Evolutionary conservation across 2,329 filamentous ascomycete genomes (phyloP), one percentile per base, ranked within the genome.

Genomic region (Nemania bipapillata): DNA sequence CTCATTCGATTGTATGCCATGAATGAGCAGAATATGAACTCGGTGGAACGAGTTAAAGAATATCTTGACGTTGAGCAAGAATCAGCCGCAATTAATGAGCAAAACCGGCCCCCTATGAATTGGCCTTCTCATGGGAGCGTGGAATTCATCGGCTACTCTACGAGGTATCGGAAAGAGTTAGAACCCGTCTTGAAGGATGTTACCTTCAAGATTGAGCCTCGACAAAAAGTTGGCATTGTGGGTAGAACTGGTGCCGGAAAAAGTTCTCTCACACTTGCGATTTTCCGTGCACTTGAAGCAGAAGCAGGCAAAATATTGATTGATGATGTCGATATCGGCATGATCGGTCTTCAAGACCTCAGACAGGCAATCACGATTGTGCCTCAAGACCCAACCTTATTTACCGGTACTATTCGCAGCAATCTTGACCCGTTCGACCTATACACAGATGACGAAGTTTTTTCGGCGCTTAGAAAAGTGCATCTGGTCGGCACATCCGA

Each of bases 21-120:
- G 77, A 97, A 98, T 76, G 96, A 99, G 82, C 96, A 99, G 81
- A 98, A 97, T 81, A 98, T 99, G 96, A 99, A 99, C 81, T 95
- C 95, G 2, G 94, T 98, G 56, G 96, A 99, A 82, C 92, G 96
- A 77, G 91, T 99, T 77, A 96, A 97, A 83, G 96, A 99, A 79
- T 99, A 98, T 77, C 87, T 98, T 40, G 93, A 98, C 52, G 92
- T 99, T 0, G 95, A 98, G 75, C 95, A 97, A 79, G 96, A 99
- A 81, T 94, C 96, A 0, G 84, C 87, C 0, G 86, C 92, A 0
- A 84, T 97, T 47, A 87, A 97, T 47, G 89, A 93, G 63, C 89
- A 95, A 67, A 92, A 89, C 72, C 87, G 93, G 30, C 96, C 96
- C 6, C 86, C 91, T 0, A 81, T 86, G 4, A 90, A 92, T 77